Evolutionary conservation across 106 monocot species (phyloP).

Genomic region (Allium cepa): DNA sequence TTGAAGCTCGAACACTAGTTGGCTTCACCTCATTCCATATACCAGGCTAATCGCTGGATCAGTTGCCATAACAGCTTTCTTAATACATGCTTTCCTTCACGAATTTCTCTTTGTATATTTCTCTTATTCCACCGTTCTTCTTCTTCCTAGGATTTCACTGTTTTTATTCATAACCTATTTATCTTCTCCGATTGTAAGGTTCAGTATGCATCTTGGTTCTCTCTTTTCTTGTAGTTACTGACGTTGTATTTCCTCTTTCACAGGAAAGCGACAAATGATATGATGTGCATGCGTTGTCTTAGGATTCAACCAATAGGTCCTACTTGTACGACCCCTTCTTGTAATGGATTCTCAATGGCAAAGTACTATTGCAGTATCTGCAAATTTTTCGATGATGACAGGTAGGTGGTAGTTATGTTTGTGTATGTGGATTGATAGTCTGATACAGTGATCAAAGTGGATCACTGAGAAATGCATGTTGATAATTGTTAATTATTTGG

Average conservation of each 20-base stretch:
- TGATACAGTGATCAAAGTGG: too few relatives aligned
- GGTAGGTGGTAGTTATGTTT: conserved; percentile 28
- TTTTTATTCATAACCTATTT: neutral
- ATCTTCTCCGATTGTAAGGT: neutral
- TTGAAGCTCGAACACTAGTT: too few relatives aligned
- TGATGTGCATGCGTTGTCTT: conserved; percentile 99
- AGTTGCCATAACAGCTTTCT: neutral
- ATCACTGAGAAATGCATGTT: too few relatives aligned
- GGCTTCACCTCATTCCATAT: neutral
- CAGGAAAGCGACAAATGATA: conserved; percentile 88
- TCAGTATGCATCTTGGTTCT: neutral
- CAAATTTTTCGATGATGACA: conserved; percentile 99
- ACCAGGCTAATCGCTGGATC: neutral
- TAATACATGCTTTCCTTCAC: neutral
- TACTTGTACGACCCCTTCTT: conserved; percentile 71
- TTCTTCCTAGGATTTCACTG: neutral
- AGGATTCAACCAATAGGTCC: conserved; percentile 73
- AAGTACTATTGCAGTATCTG: conserved; percentile 97
- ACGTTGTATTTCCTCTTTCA: neutral
- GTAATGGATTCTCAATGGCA: conserved; percentile 78
- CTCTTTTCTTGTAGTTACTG: neutral
- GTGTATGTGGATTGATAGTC: too few relatives aligned
- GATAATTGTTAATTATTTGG: too few relatives aligned
- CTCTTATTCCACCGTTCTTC: neutral
- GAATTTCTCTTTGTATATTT: neutral